Percentiles rank a stretch among this genome's conserved stretches.
Conservation (phyloP, 2,329 filamentous ascomycete species). For the Phialemonium atrogriseum region DNA sequence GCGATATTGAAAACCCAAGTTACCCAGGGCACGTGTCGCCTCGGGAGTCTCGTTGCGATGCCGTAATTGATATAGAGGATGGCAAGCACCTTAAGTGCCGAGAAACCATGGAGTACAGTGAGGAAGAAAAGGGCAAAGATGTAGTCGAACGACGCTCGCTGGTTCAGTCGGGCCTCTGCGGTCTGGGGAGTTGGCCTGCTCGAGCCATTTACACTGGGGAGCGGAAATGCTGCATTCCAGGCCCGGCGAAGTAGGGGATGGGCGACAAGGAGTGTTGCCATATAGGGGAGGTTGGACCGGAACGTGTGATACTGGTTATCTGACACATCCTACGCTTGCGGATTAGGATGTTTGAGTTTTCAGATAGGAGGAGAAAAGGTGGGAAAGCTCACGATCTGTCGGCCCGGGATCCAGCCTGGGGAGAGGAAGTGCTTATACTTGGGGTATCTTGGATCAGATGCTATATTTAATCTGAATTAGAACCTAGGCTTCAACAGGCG, state of each 20-base stretch:
- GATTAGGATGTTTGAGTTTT: not conserved
- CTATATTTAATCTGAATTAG: too few relatives aligned
- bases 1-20: conserved; percentile 90
- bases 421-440: conserved; percentile 65
- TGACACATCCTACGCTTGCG: conserved; percentile 63
- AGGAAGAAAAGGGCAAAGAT: conserved; percentile 75
- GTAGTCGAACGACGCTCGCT: conserved; percentile 75
- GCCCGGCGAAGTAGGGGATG: conserved; percentile 71
- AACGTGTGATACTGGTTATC: conserved; percentile 84
- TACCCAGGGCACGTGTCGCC: conserved; percentile 58
- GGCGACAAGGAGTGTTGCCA: conserved; percentile 62
- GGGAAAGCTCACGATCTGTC: conserved; percentile 62
- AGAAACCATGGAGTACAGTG: conserved; percentile 73
- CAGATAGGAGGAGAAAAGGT: conserved; percentile 5
- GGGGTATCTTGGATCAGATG: conserved; percentile 70
- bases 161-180: conserved; percentile 52
- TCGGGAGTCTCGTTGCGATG: conserved; percentile 65
- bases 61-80: conserved; percentile 80
- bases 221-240: conserved; percentile 52
- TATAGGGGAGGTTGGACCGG: conserved; percentile 75
- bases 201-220: conserved; percentile 18
- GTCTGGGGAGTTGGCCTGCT: conserved; percentile 25
- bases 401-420: conserved; percentile 84
- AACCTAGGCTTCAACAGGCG: too few relatives aligned
- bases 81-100: conserved; percentile 68